Evolutionary conservation across 129 eudicot species (phyloP), one percentile per base, ranked within the genome.

Genomic region (Pseudognaphalium luteoalbum): DNA sequence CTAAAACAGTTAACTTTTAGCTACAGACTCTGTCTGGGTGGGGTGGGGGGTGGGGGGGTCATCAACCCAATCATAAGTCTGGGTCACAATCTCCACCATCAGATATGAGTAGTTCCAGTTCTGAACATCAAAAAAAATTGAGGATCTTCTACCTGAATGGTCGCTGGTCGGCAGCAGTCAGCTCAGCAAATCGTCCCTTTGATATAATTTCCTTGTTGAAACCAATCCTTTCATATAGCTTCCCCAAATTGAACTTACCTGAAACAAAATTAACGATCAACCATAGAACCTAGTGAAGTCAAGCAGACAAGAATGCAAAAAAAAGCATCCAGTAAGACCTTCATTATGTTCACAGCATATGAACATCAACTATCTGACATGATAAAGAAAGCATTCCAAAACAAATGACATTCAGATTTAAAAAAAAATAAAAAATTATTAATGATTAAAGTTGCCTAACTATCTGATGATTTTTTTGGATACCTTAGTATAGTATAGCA

Each of bases 161-260:
- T 34, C 98, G 83, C 34, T 80, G 79, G 75, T 94, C 98, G 73
- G 98, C 98, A 51, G 92, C 97, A 81, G 90, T 85, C 64, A 94
- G 83, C 82, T 94, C 97, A 15, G 98, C 91, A 80, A 71, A 94
- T 85, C 83, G 86, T 77, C 96, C 97, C 80, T 90, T 89, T 15
- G 98, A 91, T 84, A 94, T 91, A 67, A 87, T 81, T 78, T 94
- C 98, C 85, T 91, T 94, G 21, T 91, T 94, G 83, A 88, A 94
- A 69, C 98, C 98, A 70, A 94, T 87, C 81, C 80, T 89, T 80
- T 91, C 98, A 72, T 94, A 90, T 6, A 94, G 69, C 75, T 85
- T 88, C 67, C 87, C 93, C 86, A 94, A 74, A 78, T 89, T 94
- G 51, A 94, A 88, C 82, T 89, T 94, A n/a, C 97, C 98, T 94